These are phyloP conservation scores for Tephrocybe rancida DNA, from an alignment of 768 basidiomycete species.

Conservation along the genomic window DNA sequence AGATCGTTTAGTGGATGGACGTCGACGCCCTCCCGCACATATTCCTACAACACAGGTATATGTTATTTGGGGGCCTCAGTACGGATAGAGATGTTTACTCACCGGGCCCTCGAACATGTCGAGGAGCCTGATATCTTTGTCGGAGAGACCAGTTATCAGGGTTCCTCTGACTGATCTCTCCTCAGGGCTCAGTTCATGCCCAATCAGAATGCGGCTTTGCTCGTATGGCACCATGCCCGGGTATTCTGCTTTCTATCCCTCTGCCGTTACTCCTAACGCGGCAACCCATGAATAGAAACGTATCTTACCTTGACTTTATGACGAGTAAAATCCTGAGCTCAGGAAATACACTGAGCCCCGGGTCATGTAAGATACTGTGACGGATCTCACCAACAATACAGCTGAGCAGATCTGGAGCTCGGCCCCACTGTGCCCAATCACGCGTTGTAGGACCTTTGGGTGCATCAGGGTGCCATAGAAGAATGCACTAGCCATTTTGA, in stretches of 20 bases:
- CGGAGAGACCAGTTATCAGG: slow-evolving; percentile 72
- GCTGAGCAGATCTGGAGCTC: slow-evolving; percentile 74
- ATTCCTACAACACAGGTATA: slow-evolving; percentile 59
- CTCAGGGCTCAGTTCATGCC: slow-evolving; percentile 52
- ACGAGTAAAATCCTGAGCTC: slow-evolving; percentile 71
- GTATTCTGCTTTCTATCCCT: slow-evolving; percentile 66
- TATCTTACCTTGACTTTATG: slow-evolving; percentile 70
- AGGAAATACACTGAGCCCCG: neutral
- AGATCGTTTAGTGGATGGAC: slow-evolving; percentile 59
- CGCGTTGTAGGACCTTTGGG: slow-evolving; percentile 76
- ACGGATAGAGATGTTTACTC: slow-evolving; percentile 25
- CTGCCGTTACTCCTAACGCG: neutral
- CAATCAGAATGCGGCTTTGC: slow-evolving; percentile 48
- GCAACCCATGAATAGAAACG: neutral
- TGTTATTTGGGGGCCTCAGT: neutral
- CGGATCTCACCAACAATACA: slow-evolving; percentile 59
- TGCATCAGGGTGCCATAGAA: slow-evolving; percentile 94
- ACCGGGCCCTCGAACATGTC: slow-evolving; percentile 87
- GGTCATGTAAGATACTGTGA: neutral
- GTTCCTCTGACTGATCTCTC: slow-evolving; percentile 79
- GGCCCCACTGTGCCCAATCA: slow-evolving; percentile 69
- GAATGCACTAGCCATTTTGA: slow-evolving; percentile 52
- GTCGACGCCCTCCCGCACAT: slow-evolving; percentile 53
- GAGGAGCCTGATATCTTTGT: slow-evolving; percentile 62
- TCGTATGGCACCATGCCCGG: slow-evolving; percentile 76